Evolutionary conservation across 164 flowering plant genomes (phyloP).

Genomic region (Aristolochia contorta): DNA sequence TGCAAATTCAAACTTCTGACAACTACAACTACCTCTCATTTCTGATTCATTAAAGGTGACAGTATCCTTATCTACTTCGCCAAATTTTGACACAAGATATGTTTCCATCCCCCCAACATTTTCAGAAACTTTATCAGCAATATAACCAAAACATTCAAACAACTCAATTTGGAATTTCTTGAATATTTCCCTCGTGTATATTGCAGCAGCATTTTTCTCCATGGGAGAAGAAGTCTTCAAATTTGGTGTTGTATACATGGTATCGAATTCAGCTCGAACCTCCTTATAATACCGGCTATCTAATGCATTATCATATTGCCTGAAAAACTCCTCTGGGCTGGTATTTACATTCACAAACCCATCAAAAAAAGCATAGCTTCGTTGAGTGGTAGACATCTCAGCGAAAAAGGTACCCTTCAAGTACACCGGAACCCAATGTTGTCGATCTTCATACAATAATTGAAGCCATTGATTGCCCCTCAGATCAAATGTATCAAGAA

Average conservation of each 20-base stretch:
- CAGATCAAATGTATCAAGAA: constrained; percentile 25
- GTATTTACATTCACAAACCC: constrained; percentile 26
- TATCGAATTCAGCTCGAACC: constrained; percentile 39
- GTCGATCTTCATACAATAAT: constrained; percentile 23
- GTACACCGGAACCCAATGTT: constrained; percentile 33
- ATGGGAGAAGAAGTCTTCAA: constrained; percentile 46
- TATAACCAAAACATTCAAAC: constrained; percentile 30
- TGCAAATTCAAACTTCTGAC: constrained; percentile 10
- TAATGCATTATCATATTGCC: constrained; percentile 32
- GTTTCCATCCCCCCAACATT: constrained; percentile 15
- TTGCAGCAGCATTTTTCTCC: constrained; percentile 37
- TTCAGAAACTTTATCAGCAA: constrained; percentile 24
- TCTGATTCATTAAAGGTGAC: constrained; percentile 1
- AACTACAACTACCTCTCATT: constrained; percentile 10
- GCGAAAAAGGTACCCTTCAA: constrained; percentile 39
- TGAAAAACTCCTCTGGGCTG: constrained; percentile 20
- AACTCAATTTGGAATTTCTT: constrained; percentile 41
- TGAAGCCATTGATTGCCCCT: constrained; percentile 36
- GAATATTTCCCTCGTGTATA: constrained; percentile 32
- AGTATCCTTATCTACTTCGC: constrained; percentile 1
- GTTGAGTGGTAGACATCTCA: constrained; percentile 28
- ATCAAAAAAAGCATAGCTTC: constrained; percentile 36
- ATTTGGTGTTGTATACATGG: constrained; percentile 23
- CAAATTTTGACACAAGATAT: constrained; percentile 25
- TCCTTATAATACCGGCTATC: constrained; percentile 34